Base-by-base conservation (phyloP, 768 basidiomycete species). In the Termitomyces sp. region DNA sequence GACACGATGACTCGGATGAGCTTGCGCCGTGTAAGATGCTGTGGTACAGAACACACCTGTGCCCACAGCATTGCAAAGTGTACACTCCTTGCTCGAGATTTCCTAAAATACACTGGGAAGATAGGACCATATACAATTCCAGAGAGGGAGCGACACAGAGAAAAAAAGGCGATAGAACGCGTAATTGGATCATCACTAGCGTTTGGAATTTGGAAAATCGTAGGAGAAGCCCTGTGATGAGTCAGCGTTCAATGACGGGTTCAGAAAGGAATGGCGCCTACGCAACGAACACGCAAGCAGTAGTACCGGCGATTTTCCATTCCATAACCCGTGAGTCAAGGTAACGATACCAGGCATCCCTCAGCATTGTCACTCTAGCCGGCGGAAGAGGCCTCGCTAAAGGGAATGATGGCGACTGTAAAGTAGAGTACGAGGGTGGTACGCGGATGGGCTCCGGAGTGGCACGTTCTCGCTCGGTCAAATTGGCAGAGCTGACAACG, bases 281-380 rank as follows among this genome's bases (percentile, higher is more conserved):
- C 57, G 59, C 62, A 17, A 60, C 57, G 35, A 60, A 60, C 5
- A 60, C 62, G 25, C 62, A 63, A 44, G 62, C 59, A 5, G 59
- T 60, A 17, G 62, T 55, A 31, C 49, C 48, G 5, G 48, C 45
- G 19, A 60, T 58, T 47, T 47, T 63, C 59, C 62, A 63, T 45
- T 63, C 62, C 21, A 54, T 35, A 21, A 54, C 23, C 17, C 62
- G 62, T 2, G 59, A 59, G 16, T 59, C 62, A n/a, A 62, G 25
- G 48, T 46, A 62, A 21, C 48, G 51, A 19, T 16, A 27, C 59
- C 62, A 60, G 40, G 58, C 58, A 14, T 54, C 61, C 38, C 47
- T 48, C 19, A 62, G 27, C 17, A 52, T 57, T 6, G 48, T n/a
- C 4, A 59, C 58, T 40, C 41, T 54, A 5, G 23, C 19, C 4